These are phyloP conservation scores for Quercus cerris DNA, from an alignment of 306 rosid genomes.

Conservation along the genomic window DNA sequence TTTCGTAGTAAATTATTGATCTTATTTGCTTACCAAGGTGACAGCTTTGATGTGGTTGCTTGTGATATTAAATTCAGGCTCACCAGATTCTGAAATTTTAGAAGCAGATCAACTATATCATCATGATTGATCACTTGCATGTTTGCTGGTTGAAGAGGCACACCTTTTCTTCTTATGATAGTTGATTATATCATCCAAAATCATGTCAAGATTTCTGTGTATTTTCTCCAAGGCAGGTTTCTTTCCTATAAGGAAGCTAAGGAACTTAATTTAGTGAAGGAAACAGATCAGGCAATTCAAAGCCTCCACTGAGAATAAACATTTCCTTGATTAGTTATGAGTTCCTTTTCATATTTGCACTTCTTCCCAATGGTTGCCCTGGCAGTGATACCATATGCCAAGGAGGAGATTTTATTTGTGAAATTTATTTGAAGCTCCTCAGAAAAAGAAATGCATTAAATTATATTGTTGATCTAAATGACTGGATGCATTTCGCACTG, in stretches of 20 bases:
- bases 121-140: not conserved
- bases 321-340: not conserved
- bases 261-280: constrained; percentile 1
- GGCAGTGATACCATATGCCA: not conserved
- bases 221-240: not conserved
- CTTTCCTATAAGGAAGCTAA: not conserved
- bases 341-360: not conserved
- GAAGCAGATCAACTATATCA: constrained; percentile 3
- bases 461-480: constrained; percentile 1
- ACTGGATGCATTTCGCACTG: not conserved
- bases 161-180: not conserved
- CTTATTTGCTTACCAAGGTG: not conserved
- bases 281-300: not conserved
- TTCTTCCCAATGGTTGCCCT: not conserved
- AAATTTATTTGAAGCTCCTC: not conserved
- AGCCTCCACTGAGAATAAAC: not conserved
- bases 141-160: not conserved
- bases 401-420: not conserved
- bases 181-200: not conserved
- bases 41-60: constrained; percentile 4
- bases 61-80: not conserved
- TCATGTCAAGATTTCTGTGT: not conserved
- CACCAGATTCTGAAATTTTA: not conserved
- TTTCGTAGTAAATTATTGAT: too few relatives aligned
- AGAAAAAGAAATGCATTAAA: not conserved